These are phyloP conservation scores for Barbatosphaeria neglecta DNA, from an alignment of 495 filamentous ascomycete species.

Conservation along the genomic window DNA sequence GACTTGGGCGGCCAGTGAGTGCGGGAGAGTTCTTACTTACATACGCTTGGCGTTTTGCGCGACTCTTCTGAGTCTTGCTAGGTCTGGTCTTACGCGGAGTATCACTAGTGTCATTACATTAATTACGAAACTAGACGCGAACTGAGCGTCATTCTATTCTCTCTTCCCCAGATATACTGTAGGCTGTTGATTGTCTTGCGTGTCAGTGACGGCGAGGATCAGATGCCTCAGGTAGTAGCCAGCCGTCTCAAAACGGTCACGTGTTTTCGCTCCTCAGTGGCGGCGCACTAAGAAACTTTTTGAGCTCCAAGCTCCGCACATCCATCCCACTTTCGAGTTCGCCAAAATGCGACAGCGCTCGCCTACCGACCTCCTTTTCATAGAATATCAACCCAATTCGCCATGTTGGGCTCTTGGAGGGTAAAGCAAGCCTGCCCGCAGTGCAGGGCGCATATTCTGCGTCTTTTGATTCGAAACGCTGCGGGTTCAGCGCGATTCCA, in stretches of 20 bases:
- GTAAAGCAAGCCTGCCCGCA: constrained; percentile 33
- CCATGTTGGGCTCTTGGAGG: constrained; percentile 37
- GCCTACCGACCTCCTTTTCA: too few relatives aligned
- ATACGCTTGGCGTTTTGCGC: background rate
- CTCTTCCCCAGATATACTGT: too few relatives aligned
- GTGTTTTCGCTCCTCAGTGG: background rate
- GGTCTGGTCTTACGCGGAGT: background rate
- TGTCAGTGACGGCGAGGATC: too few relatives aligned
- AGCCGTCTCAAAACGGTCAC: too few relatives aligned
- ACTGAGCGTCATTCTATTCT: too few relatives aligned
- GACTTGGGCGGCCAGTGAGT: constrained; percentile 16
- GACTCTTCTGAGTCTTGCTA: background rate
- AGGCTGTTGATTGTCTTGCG: too few relatives aligned
- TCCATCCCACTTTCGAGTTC: too few relatives aligned
- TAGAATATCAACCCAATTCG: background rate
- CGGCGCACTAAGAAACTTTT: too few relatives aligned
- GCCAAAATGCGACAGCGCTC: too few relatives aligned
- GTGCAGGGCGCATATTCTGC: constrained; percentile 35
- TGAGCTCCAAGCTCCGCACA: constrained; percentile 1
- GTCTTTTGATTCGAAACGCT: constrained; percentile 30
- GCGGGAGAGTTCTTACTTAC: background rate
- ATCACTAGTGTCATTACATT: background rate
- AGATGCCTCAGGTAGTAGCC: too few relatives aligned
- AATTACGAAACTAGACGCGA: too few relatives aligned
- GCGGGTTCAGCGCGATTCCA: constrained; percentile 5